Percentiles rank a stretch among this genome's conserved stretches.
Conservation (phyloP, 805 yeast species). For the Kurtzmaniella cleridarum region DNA sequence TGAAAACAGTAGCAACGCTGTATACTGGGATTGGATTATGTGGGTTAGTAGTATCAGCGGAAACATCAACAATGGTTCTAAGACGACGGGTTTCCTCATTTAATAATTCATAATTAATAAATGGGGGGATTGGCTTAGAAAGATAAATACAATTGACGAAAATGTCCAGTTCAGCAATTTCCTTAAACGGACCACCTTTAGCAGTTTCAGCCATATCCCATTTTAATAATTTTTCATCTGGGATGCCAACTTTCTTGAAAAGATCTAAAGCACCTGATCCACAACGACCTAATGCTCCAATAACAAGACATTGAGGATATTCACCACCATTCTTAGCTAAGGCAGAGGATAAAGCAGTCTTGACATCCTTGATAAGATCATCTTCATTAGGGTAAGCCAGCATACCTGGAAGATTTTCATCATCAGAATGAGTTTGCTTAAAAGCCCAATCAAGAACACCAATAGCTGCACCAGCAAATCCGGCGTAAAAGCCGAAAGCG, state of each 20-base stretch:
- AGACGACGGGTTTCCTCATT: slow-evolving; percentile 67
- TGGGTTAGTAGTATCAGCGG: slow-evolving; percentile 98
- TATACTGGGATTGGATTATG: slow-evolving; percentile 97
- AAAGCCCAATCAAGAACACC: slow-evolving; percentile 94
- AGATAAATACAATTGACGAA: slow-evolving; percentile 95
- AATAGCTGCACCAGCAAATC: slow-evolving; percentile 99
- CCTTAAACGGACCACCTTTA: slow-evolving; percentile 94
- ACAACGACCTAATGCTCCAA: slow-evolving; percentile 98
- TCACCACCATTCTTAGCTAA: slow-evolving; percentile 52
- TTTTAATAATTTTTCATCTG: slow-evolving; percentile 73
- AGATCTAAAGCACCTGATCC: slow-evolving; percentile 95
- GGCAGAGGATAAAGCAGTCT: slow-evolving; percentile 52
- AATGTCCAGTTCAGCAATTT: slow-evolving; percentile 81
- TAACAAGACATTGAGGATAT: slow-evolving; percentile 76
- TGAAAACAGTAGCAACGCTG: slow-evolving; percentile 81
- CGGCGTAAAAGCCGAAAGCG: slow-evolving; percentile 99
- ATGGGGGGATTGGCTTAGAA: slow-evolving; percentile 91
- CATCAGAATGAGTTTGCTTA: slow-evolving; percentile 70
- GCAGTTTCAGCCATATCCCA: slow-evolving; percentile 99
- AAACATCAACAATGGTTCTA: slow-evolving; percentile 92
- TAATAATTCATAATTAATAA: slow-evolving; percentile 64
- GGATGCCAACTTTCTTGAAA: slow-evolving; percentile 77
- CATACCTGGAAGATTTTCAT: slow-evolving; percentile 67
- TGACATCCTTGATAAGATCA: slow-evolving; percentile 68
- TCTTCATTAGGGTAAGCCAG: slow-evolving; percentile 78